Conservation (phyloP, 2,329 filamentous ascomycete genomes). For the Trichoderma guizhouense region DNA sequence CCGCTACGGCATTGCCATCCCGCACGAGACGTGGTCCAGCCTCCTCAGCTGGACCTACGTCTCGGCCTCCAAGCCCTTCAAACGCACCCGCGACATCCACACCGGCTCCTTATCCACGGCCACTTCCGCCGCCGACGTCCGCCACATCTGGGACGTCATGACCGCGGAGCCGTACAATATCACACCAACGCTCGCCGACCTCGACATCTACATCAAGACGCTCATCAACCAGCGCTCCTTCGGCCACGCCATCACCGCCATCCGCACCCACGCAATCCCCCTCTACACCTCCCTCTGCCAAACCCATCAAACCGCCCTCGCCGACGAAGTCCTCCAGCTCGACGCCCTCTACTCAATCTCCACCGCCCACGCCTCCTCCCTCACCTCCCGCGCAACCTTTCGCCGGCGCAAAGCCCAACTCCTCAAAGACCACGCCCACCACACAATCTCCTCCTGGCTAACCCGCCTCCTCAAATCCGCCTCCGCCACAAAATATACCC, state of each 20-base stretch:
- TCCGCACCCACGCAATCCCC: constrained; percentile 41
- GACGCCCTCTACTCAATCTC: constrained; percentile 20
- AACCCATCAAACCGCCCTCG: constrained; percentile 27
- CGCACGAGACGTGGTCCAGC: constrained; percentile 59
- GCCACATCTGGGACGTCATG: constrained; percentile 58
- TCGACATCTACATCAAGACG: constrained; percentile 42
- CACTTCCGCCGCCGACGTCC: constrained; percentile 43
- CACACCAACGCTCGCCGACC: constrained; percentile 55
- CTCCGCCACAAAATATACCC: constrained; percentile 21
- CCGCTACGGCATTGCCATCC: constrained; percentile 56
- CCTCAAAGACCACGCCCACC: constrained; percentile 33
- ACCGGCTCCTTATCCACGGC: constrained; percentile 29
- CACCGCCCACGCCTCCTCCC: background rate
- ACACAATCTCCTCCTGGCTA: constrained; percentile 31
- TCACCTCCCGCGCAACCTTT: constrained; percentile 20
- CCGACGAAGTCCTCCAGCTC: constrained; percentile 34
- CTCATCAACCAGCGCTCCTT: constrained; percentile 33
- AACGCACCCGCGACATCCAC: constrained; percentile 36
- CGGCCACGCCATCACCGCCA: constrained; percentile 34
- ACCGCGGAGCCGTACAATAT: constrained; percentile 54
- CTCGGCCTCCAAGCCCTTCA: constrained; percentile 40
- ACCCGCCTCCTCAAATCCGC: constrained; percentile 27
- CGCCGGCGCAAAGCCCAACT: constrained; percentile 30
- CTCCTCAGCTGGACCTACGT: constrained; percentile 66
- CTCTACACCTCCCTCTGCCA: constrained; percentile 30